Evolutionary conservation across 1,284 basidiomycete species (phyloP), one percentile per base, ranked within the genome.

Genomic region (Inonotus hispidus): DNA sequence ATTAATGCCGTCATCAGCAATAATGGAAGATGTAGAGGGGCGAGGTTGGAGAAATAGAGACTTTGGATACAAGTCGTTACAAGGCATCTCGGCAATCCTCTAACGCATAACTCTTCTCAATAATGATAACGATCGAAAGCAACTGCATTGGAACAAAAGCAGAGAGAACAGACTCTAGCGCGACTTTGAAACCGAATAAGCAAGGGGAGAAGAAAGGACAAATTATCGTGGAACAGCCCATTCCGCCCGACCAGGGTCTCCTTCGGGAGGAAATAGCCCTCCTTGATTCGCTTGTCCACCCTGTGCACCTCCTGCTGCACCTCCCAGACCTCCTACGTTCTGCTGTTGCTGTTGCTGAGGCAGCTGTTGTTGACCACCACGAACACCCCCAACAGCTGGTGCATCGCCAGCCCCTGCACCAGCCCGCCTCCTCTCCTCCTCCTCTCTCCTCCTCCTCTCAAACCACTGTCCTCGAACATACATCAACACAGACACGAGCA

Each of bases 381-480:
- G 4, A 8, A 32, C 8, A 4, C 32, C 32, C 32, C 32, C 32
- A 4, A 32, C 32, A 4, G 8, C 32, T 8, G 47, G 72, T 14
- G 65, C 69, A 35, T 67, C 68, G 11, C 38, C 58, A 1, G 1
- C 39, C 7, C 39, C 52, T 39, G 19, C 53, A n/a, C 3, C 32
- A 5, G 2, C 52, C 6, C 25, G 25, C 70, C 64, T 82, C 78
- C 60, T 46, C 47, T 66, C 66, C 43, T 82, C 79, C 47, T 72
- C 70, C 58, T 77, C 75, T 63, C 84, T 75, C 62, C 88, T 77
- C 71, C 84, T 80, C 58, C 87, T 74, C 65, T 88, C 86, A 46
- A 88, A 80, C 67, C 88, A 84, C 59, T 89, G 79, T 13, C 84
- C 86, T 59, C 90, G 81, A 59, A 90, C 74, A 68, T 87, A 92